Evolutionary conservation across 2,329 filamentous ascomycete species (phyloP).

Genomic region (Aureobasidium melanogenum): DNA sequence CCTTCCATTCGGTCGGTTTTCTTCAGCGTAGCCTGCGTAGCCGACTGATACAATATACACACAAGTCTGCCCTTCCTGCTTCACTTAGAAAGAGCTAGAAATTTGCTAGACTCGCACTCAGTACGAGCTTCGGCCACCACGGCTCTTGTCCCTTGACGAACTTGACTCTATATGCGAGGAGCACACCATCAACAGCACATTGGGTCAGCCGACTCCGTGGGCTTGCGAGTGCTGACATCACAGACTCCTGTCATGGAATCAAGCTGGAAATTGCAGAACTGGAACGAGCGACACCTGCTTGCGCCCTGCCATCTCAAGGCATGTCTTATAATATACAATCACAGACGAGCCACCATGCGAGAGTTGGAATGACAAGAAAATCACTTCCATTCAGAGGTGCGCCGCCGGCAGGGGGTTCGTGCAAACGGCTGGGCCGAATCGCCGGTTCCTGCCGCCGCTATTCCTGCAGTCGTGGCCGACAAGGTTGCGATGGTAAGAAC

Average conservation of each 20-base stretch:
- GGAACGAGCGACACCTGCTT: constrained; percentile 9
- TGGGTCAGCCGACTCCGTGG: constrained; percentile 4
- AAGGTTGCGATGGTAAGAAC: background rate
- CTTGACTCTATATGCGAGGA: constrained; percentile 3
- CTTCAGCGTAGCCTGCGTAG: constrained; percentile 8
- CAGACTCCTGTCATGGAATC: background rate
- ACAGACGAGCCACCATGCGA: background rate
- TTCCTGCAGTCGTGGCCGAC: constrained; percentile 1
- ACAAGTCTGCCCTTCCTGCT: background rate
- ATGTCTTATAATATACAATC: background rate
- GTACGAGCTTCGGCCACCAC: background rate
- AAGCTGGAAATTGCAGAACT: constrained; percentile 1
- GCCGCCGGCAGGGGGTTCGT: background rate
- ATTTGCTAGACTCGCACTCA: background rate
- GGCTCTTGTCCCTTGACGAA: background rate
- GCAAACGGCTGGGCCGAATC: constrained; percentile 5
- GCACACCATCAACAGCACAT: constrained; percentile 7
- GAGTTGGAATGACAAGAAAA: background rate
- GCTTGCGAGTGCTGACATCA: constrained; percentile 12
- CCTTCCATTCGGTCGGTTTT: constrained; percentile 9
- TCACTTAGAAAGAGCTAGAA: background rate
- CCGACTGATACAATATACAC: constrained; percentile 7
- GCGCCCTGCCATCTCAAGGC: background rate
- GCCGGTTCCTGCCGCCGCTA: constrained; percentile 9
- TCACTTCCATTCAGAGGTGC: constrained; percentile 3